Evolutionary conservation across 1,139 yeast genomes (phyloP), one percentile per base, ranked within the genome.

Genomic region (Pichia sp.): DNA sequence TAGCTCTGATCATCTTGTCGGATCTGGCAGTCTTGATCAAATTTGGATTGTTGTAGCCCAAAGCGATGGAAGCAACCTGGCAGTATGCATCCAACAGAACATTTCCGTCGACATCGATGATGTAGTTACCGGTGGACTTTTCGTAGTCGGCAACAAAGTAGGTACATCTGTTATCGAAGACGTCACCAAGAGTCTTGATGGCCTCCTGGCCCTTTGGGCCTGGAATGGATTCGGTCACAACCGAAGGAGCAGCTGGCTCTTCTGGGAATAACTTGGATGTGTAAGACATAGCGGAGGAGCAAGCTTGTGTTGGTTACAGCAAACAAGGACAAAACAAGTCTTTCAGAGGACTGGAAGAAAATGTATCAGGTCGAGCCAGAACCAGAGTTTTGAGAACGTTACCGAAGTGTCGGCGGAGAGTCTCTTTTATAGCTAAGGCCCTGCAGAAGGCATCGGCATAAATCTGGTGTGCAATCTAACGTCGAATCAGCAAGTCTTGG

Each of bases 1-100:
- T 72, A 15, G 90, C 87, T 64, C 80, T 77, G 59, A 82, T 70
- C 85, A 84, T 83, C 62, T 78, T 81, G 57, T 80, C 84, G 26
- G 86, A 78, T 66, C 75, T 76, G 54, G 92, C 90, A 54, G 78
- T 79, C 66, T 79, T 77, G 53, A 77, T 75, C 61, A 86, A 75
- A 16, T 78, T 83, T 8, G 92, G 92, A 74, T 86, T 83, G 74
- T 86, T 86, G 81, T 86, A 86, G 53, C 93, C 93, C 61, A 86
- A 78, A 15, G 90, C 84, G 62, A 85, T 84, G 5, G 92, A 85
- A 3, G 93, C 87, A 63, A 86, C 85, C 71, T 86, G 93, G 41
- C 87, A 85, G 70, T 85, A 86, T 44, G 82, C 85, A 67, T 86
- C 93, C 65, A 86, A 78, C 63, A 76, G 72, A 46, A 71, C 65